A percentile compares a stretch with the other conserved stretches of the same genome.
phyloP scores from a whole-genome alignment of 2,329 filamentous ascomycete species.

The Zasmidium angulare region DNA sequence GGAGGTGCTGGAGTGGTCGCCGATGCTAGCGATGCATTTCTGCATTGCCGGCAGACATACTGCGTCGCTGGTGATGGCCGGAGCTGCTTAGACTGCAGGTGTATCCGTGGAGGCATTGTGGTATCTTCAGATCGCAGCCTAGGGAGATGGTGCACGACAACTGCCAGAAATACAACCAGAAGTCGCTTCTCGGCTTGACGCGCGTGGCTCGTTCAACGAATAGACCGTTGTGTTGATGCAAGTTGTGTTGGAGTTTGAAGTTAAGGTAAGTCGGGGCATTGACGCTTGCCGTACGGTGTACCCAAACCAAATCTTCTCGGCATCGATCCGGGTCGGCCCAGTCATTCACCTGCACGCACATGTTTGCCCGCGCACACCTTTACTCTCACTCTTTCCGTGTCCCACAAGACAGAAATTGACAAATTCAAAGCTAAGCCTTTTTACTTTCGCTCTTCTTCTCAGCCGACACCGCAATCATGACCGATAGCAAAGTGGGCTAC shows the following conservation, averaged over 20 bases:
- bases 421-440: not conserved
- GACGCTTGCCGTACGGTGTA: not conserved
- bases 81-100: conserved; percentile 39
- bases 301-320: not conserved
- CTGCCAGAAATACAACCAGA: not conserved
- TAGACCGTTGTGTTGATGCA: not conserved
- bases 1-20: conserved; percentile 55
- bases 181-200: not conserved
- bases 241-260: not conserved
- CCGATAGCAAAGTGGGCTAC: conserved; percentile 10
- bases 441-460: not conserved
- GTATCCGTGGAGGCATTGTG: conserved; percentile 57
- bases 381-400: not conserved
- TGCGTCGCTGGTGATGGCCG: conserved; percentile 28
- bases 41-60: conserved; percentile 40
- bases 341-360: not conserved
- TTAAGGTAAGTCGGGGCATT: not conserved
- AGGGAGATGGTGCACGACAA: not conserved
- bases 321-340: no score
- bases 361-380: not conserved
- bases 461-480: conserved; percentile 15
- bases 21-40: conserved; percentile 49
- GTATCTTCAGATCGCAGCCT: not conserved
- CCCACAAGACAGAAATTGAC: not conserved
- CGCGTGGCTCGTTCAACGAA: not conserved